Evolutionary conservation across 768 basidiomycete genomes (phyloP), one percentile per base, ranked within the genome.

Genomic region (Suillus subluteus): DNA sequence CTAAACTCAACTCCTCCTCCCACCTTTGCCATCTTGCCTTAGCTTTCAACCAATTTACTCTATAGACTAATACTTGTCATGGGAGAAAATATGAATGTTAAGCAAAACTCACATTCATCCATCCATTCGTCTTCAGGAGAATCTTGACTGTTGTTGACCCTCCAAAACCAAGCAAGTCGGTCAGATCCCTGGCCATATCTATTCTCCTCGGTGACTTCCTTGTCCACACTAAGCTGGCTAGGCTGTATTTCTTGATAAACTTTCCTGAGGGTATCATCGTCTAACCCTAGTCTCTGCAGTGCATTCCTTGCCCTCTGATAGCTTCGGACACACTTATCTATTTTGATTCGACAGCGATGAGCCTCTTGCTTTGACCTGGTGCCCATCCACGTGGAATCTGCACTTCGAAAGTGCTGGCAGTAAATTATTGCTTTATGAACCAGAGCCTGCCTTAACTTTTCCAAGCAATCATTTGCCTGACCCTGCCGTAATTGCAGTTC

Each of bases 11-110:
- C 62, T 73, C 73, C 41, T 73, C 70, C 16, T 62, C 41, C 73
- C 73, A 74, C 62, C 69, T n/a, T 26, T 72, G 52, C 15, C 41
- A 61, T 37, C 64, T 66, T 18, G 72, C 73, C 62, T 66, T 69
- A 32, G 73, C 71, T 58, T 65, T 59, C n/a, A 65, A 56, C 64
- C 64, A 65, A 38, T 58, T 65, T 7, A 65, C 55, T 6, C 64
- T 15, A 15, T 58, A 65, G n/a, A 65, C 64, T 65, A 30, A 64
- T 37, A 66, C 59, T 44, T n/a, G 41, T 40, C 13, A 40, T 40
- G 40, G 2, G 26, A 40, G 40, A 40, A 40, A 12, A 40, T 40
- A 15, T 9, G 13, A 9, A n/a, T 59, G 46, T 62, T 62, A 32
- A 9, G 11, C 37, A 41, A 16, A 5, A 66, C 30, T 35, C 16